Evolutionary conservation across 2,329 filamentous ascomycete genomes (phyloP).

Genomic region (Hypoxylon sp.): DNA sequence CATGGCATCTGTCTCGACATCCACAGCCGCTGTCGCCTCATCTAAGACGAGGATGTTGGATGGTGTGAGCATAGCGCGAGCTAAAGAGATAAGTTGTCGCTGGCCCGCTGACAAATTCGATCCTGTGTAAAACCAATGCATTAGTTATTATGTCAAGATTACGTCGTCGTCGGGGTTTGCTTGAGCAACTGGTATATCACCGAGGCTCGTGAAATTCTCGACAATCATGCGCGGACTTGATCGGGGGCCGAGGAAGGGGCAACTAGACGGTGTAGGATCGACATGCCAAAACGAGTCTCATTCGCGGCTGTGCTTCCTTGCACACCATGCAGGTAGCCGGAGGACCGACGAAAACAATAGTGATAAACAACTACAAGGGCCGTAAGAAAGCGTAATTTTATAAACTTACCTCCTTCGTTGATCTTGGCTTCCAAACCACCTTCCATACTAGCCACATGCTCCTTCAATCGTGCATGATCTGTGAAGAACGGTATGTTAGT

Average conservation of each 20-base stretch:
- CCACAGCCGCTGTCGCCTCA: slow-evolving; percentile 86
- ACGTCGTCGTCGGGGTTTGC: slow-evolving; percentile 7
- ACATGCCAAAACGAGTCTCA: slow-evolving; percentile 31
- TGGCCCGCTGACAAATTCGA: slow-evolving; percentile 97
- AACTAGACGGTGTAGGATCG: slow-evolving; percentile 23
- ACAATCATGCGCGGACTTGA: slow-evolving; percentile 48
- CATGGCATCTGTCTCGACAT: slow-evolving; percentile 73
- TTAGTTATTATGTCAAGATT: slow-evolving; percentile 25
- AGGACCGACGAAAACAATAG: slow-evolving; percentile 43
- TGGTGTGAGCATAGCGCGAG: slow-evolving; percentile 90
- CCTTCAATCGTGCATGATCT: slow-evolving; percentile 94
- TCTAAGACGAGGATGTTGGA: slow-evolving; percentile 97
- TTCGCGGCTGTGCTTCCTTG: slow-evolving; percentile 33
- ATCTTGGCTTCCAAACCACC: slow-evolving; percentile 90
- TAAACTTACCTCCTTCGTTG: slow-evolving; percentile 85
- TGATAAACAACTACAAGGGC: slow-evolving; percentile 26
- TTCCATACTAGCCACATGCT: slow-evolving; percentile 85
- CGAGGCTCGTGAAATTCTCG: slow-evolving; percentile 38
- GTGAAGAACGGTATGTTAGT: slow-evolving; percentile 51
- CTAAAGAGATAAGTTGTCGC: slow-evolving; percentile 90
- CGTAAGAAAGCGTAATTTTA: slow-evolving; percentile 44
- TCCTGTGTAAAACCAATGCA: slow-evolving; percentile 60
- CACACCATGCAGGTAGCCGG: slow-evolving; percentile 42
- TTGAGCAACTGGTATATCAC: slow-evolving; percentile 4
- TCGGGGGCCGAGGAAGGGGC: slow-evolving; percentile 32